Conservation (phyloP, 2,329 filamentous ascomycete genomes). For the Myriosclerotinia curreyana region DNA sequence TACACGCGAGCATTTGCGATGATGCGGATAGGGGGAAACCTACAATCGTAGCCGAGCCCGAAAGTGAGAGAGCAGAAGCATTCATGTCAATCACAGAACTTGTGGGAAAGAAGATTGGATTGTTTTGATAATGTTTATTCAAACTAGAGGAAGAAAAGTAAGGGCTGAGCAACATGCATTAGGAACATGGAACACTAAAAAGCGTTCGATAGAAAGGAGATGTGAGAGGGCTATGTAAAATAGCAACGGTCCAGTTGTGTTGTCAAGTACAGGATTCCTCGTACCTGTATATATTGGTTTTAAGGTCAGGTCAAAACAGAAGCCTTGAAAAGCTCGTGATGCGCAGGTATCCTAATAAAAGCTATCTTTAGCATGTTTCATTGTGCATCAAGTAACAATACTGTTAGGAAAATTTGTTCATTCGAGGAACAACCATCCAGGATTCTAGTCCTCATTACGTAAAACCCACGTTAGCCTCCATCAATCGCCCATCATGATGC, state of each 20-base stretch:
- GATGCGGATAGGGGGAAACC: constrained; percentile 86
- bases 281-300: constrained; percentile 16
- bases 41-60: constrained; percentile 82
- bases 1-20: constrained; percentile 82
- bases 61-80: constrained; percentile 65
- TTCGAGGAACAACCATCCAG: constrained; percentile 25
- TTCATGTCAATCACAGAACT: constrained; percentile 69
- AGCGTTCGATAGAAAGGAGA: not conserved
- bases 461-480: constrained; percentile 45
- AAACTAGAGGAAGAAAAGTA: not conserved
- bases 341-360: constrained; percentile 23
- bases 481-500: constrained; percentile 30
- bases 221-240: not conserved
- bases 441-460: constrained; percentile 27
- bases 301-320: constrained; percentile 12
- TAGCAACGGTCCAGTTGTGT: not conserved
- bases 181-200: not conserved
- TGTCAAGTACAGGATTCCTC: constrained; percentile 5
- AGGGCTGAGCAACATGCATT: not conserved
- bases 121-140: constrained; percentile 25
- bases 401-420: constrained; percentile 26
- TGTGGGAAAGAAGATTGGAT: constrained; percentile 41
- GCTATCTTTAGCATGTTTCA: constrained; percentile 25
- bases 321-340: constrained; percentile 1
- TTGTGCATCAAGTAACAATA: constrained; percentile 13